phyloP scores from a whole-genome alignment of 306 rosid genomes.

The Quercus cerris region DNA sequence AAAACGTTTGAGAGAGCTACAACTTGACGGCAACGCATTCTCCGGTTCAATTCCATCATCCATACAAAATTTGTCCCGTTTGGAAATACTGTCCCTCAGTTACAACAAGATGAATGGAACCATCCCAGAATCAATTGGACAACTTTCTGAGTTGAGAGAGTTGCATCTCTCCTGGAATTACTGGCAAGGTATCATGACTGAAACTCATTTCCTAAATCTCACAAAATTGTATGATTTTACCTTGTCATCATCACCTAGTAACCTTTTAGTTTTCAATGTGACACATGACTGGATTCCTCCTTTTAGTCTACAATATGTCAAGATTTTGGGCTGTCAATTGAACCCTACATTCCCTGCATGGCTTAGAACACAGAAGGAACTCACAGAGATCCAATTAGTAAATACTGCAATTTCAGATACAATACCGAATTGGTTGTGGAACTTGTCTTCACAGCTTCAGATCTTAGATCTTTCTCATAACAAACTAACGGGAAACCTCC shows the following conservation, averaged over 20 bases:
- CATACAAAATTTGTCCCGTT: background rate
- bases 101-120: background rate
- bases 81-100: background rate
- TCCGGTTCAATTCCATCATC: conserved; percentile 2
- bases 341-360: conserved; percentile 6
- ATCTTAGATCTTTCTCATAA: background rate
- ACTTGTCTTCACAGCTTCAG: background rate
- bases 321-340: background rate
- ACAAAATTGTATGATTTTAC: background rate
- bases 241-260: background rate
- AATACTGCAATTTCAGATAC: conserved; percentile 10
- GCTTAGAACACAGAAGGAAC: conserved; percentile 20
- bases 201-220: conserved; percentile 3
- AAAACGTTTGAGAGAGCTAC: background rate
- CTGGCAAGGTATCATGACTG: background rate
- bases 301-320: background rate
- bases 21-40: background rate
- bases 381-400: background rate
- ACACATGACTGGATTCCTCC: background rate
- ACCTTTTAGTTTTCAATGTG: background rate
- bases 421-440: conserved; percentile 23
- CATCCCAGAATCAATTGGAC: too few relatives aligned
- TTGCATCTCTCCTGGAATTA: too few relatives aligned
- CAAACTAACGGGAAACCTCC: conserved; percentile 9
- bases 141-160: too few relatives aligned